Evolutionary conservation across 116 monocot species (phyloP), one percentile per base, ranked within the genome.

Genomic region (Zostera marina): DNA sequence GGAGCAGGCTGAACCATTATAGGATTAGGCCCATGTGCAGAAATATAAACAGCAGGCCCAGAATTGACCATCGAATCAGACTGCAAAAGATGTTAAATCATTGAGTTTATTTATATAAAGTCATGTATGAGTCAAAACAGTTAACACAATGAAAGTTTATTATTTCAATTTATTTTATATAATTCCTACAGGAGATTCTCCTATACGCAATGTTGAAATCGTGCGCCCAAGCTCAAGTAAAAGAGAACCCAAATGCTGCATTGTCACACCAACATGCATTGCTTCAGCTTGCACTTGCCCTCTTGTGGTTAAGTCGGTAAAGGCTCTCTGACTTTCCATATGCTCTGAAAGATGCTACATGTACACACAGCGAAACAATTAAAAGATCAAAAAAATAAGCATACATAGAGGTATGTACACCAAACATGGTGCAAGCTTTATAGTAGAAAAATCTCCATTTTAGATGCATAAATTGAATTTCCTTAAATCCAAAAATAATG

Each of bases 171-270:
- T 32, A 32, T 32, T 32, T 32, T 2, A 32, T 32, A 32, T 32
- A 2, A 44, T 22, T 68, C 83, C 64, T 87, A 99, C 99, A 59
- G 87, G 71, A 41, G 87, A 73, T 66, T 68, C 73, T 11, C 91
- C 87, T 76, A 91, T 87, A 2, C 79, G 86, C 16, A 99, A 66
- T 5, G 76, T 87, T 74, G 87, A 81, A 10, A 70, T 79, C 46
- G 83, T 73, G 47, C 99, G 99, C 24, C 99, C 83, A 71, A 99
- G 91, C 73, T 99, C 99, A 56, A 99, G 67, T 53, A 99, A 67
- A 68, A 99, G 70, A 56, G 91, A 77, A 23, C 91, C 99, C 64
- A 99, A 70, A 68, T 99, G 99, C 71, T 91, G 99, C 86, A 91
- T 78, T 59, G 71, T 64, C 42, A 66, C 44, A 52, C 98, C 99